Evolutionary conservation across 2,329 filamentous ascomycete species (phyloP).

Genomic region (Colletotrichum endophyticum): DNA sequence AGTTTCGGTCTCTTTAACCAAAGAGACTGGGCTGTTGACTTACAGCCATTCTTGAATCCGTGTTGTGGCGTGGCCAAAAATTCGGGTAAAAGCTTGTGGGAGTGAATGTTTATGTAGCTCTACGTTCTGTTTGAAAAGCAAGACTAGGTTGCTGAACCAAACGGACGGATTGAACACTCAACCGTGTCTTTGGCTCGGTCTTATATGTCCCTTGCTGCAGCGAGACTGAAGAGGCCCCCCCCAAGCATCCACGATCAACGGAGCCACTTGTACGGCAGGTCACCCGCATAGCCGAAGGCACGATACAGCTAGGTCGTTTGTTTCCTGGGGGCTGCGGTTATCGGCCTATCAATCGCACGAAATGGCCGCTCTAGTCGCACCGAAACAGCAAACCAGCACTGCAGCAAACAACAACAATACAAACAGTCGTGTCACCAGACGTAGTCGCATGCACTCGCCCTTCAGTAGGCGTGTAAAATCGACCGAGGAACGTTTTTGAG

Average conservation of each 20-base stretch:
- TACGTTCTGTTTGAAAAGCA: background rate
- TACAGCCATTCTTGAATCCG: background rate
- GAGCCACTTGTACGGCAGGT: background rate
- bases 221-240: background rate
- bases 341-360: conserved; percentile 16
- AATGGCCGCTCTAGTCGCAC: background rate
- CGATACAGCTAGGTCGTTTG: background rate
- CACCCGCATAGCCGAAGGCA: conserved; percentile 11
- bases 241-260: background rate
- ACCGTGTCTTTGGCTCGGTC: background rate
- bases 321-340: background rate
- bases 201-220: background rate
- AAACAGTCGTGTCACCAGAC: background rate
- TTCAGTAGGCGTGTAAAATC: background rate
- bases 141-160: background rate
- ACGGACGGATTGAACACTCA: background rate
- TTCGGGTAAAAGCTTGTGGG: background rate
- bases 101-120: background rate
- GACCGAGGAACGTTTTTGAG: background rate
- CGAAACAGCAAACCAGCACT: background rate
- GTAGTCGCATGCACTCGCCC: background rate
- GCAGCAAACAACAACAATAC: background rate
- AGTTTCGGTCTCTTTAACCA: background rate
- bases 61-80: background rate
- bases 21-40: background rate